Conservation (phyloP, 306 rosid genomes). For the Spatholobus suberectus region DNA sequence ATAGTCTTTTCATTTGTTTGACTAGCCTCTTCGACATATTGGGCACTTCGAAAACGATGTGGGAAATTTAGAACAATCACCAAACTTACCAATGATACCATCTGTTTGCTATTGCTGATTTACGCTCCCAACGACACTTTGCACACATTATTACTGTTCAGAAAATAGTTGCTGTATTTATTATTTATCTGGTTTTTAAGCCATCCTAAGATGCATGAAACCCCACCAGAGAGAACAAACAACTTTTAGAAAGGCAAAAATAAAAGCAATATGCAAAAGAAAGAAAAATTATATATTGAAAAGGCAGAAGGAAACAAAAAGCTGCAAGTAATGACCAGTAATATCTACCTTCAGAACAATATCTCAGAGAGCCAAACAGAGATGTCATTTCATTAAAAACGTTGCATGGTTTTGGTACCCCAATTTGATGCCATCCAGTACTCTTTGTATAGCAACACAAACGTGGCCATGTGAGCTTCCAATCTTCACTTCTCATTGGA, state of each 20-base stretch:
- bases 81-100: conserved; percentile 57
- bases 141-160: conserved; percentile 38
- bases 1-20: conserved; percentile 49
- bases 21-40: conserved; percentile 54
- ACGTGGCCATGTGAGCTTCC: conserved; percentile 47
- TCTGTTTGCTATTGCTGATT: too few relatives aligned
- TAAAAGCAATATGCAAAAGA: background rate
- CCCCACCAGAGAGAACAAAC: background rate
- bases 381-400: conserved; percentile 53
- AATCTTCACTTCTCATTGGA: conserved; percentile 45
- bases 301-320: conserved; percentile 44
- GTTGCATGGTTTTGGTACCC: conserved; percentile 54
- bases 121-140: conserved; percentile 58
- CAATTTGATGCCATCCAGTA: conserved; percentile 47
- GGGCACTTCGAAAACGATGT: conserved; percentile 54
- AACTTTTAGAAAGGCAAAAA: background rate
- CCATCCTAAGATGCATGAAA: conserved; percentile 12
- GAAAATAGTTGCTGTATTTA: conserved; percentile 20
- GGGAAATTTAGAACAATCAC: conserved; percentile 58
- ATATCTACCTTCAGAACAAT: conserved; percentile 50
- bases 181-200: conserved; percentile 16
- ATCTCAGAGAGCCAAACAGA: conserved; percentile 49
- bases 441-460: conserved; percentile 39
- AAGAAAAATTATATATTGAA: background rate
- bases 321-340: conserved; percentile 45